These are phyloP conservation scores for Dissophora ornata DNA, from an alignment of 192 early-diverging fungal genomes.

Conservation along the genomic window DNA sequence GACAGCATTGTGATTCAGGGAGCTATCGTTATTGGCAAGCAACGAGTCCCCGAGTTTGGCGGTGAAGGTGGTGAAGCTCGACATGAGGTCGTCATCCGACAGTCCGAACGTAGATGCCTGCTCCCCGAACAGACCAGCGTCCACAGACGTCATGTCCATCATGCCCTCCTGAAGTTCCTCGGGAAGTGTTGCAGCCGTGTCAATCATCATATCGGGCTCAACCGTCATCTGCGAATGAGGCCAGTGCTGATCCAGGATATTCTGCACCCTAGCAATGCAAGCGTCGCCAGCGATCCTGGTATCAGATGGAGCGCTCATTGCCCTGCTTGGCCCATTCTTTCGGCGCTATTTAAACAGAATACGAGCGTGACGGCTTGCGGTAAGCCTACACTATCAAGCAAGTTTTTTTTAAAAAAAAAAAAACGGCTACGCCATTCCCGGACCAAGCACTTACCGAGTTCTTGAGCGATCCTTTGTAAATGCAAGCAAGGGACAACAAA, in stretches of 20 bases:
- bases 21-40: background rate
- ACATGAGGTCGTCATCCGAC: constrained; percentile 46
- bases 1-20: background rate
- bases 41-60: constrained; percentile 26
- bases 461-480: background rate
- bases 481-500: background rate
- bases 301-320: constrained; percentile 12
- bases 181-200: background rate
- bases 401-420: too few relatives aligned
- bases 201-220: constrained; percentile 11
- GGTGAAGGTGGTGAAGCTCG: constrained; percentile 38
- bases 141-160: background rate
- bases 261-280: background rate
- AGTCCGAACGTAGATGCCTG: constrained; percentile 25
- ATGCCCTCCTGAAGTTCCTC: background rate
- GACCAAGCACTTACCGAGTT: background rate
- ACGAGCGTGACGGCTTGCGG: too few relatives aligned
- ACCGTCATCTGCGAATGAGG: background rate
- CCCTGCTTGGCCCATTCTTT: background rate
- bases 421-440: too few relatives aligned
- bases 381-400: too few relatives aligned
- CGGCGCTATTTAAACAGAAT: constrained; percentile 1
- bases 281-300: background rate
- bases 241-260: background rate
- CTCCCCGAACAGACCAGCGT: background rate